A percentile compares a stretch with the other conserved stretches of the same genome.
Conservation (phyloP, 768 basidiomycete genomes). For the Hygrophoropsis aurantiaca region DNA sequence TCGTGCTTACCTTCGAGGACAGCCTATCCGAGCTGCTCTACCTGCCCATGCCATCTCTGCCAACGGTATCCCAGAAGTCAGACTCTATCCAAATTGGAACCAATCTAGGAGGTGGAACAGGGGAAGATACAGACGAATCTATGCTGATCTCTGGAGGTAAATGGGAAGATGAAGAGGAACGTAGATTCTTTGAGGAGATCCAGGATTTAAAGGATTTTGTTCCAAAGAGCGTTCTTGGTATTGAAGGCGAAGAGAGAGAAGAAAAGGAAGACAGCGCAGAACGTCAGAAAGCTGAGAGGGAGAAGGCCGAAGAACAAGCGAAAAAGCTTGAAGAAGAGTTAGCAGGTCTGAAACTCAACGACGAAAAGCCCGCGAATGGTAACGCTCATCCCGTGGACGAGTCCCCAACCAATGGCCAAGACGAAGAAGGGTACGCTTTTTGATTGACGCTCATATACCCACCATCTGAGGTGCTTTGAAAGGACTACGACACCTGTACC, state of each 20-base stretch:
- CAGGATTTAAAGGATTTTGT: slow-evolving; percentile 91
- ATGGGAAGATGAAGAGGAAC: slow-evolving; percentile 98
- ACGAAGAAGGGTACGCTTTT: slow-evolving; percentile 27
- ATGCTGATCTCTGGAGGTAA: slow-evolving; percentile 64
- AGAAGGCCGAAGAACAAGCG: slow-evolving; percentile 63
- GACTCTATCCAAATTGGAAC: slow-evolving; percentile 79
- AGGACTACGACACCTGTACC: slow-evolving; percentile 62
- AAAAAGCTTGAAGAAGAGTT: slow-evolving; percentile 78
- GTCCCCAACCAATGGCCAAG: slow-evolving; percentile 21
- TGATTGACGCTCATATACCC: neutral
- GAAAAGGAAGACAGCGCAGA: slow-evolving; percentile 46
- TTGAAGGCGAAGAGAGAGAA: slow-evolving; percentile 39
- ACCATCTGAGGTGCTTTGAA: slow-evolving; percentile 1
- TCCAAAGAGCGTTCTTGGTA: slow-evolving; percentile 81
- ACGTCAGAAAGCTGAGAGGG: slow-evolving; percentile 51
- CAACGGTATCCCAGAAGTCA: slow-evolving; percentile 75
- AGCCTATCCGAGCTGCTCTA: slow-evolving; percentile 92
- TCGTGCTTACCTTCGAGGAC: slow-evolving; percentile 9
- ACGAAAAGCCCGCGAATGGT: slow-evolving; percentile 21
- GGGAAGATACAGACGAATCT: slow-evolving; percentile 59
- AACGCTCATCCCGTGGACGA: slow-evolving; percentile 9
- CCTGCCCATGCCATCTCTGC: slow-evolving; percentile 78
- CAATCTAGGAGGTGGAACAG: slow-evolving; percentile 37
- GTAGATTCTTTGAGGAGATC: slow-evolving; percentile 90
- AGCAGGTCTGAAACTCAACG: slow-evolving; percentile 53